Percentiles rank a stretch among this genome's conserved stretches.
Conservation (phyloP, 441 rosid genomes). For the Pelargonium fulgidum region DNA sequence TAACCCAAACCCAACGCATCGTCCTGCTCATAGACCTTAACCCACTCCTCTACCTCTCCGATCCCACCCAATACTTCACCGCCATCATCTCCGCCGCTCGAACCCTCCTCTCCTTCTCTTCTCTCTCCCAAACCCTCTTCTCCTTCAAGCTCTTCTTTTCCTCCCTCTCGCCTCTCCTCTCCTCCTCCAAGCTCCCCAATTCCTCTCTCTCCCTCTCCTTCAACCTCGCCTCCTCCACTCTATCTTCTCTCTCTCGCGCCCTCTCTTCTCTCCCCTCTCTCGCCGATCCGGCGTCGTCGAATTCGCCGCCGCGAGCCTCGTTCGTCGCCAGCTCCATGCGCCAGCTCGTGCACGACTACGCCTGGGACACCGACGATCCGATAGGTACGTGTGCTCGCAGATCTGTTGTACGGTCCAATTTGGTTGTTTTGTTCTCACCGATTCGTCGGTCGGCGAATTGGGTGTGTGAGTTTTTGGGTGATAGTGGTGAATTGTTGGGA, state of each 20-base stretch:
- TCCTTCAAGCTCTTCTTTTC: slow-evolving; percentile 81
- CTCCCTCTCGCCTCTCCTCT: slow-evolving; percentile 74
- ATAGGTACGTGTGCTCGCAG: slow-evolving; percentile 18
- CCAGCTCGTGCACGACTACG: slow-evolving; percentile 71
- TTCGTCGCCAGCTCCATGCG: slow-evolving; percentile 58
- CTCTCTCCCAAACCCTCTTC: slow-evolving; percentile 57
- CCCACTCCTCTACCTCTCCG: slow-evolving; percentile 42
- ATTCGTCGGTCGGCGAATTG: slow-evolving; percentile 30
- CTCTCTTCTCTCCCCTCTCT: slow-evolving; percentile 26
- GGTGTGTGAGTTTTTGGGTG: slow-evolving; percentile 46
- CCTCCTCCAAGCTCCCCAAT: slow-evolving; percentile 65
- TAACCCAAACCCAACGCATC: slow-evolving; percentile 61
- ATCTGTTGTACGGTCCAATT: slow-evolving; percentile 43
- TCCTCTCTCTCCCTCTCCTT: slow-evolving; percentile 61
- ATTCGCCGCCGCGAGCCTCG: slow-evolving; percentile 30
- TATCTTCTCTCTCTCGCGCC: slow-evolving; percentile 30
- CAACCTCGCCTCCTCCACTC: slow-evolving; percentile 43
- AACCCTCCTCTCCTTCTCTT: slow-evolving; percentile 49
- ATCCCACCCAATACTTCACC: slow-evolving; percentile 34
- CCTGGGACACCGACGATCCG: slow-evolving; percentile 48
- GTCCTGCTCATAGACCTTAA: slow-evolving; percentile 73
- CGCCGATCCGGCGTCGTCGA: neutral
- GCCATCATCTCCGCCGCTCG: slow-evolving; percentile 47
- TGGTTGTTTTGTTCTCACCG: slow-evolving; percentile 71
- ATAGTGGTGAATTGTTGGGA: slow-evolving; percentile 31